Percentiles rank a stretch among this genome's conserved stretches.
phyloP scores from a whole-genome alignment of 2,329 filamentous ascomycete species.

The Aspergillus texensis region DNA sequence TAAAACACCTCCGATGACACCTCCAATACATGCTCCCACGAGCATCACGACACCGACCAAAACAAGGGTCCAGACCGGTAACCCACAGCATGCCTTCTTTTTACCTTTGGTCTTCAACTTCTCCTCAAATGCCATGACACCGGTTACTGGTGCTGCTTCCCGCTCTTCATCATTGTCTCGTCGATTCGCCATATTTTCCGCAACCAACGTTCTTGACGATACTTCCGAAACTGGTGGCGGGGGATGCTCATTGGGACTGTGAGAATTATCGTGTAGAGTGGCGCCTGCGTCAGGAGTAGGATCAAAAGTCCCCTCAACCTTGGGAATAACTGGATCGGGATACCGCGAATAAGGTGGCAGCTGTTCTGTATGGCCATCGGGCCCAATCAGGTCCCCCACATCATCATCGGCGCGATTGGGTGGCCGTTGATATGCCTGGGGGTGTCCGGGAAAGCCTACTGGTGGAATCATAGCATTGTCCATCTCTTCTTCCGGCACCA shows the following conservation, averaged over 20 bases:
- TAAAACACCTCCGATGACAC: slow-evolving; percentile 57
- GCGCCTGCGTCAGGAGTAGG: slow-evolving; percentile 34
- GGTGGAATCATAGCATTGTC: slow-evolving; percentile 53
- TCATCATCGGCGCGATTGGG: slow-evolving; percentile 73
- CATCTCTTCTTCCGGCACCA: slow-evolving; percentile 60
- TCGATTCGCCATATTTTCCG: slow-evolving; percentile 20
- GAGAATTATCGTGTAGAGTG: slow-evolving; percentile 54
- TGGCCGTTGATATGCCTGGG: slow-evolving; percentile 69
- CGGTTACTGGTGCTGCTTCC: slow-evolving; percentile 31
- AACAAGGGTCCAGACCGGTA: slow-evolving; percentile 56
- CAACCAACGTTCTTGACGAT: slow-evolving; percentile 34
- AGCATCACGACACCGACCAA: slow-evolving; percentile 50
- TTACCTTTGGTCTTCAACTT: slow-evolving; percentile 49
- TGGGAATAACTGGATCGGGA: slow-evolving; percentile 70
- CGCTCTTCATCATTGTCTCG: slow-evolving; percentile 18
- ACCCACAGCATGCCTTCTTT: slow-evolving; percentile 50
- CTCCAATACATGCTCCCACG: slow-evolving; percentile 54
- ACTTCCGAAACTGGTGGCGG: slow-evolving; percentile 33
- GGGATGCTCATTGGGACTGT: slow-evolving; percentile 48
- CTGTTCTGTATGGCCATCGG: slow-evolving; percentile 86
- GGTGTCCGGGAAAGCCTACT: slow-evolving; percentile 73
- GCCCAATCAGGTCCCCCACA: slow-evolving; percentile 81
- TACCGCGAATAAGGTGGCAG: slow-evolving; percentile 90
- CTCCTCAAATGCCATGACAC: slow-evolving; percentile 46
- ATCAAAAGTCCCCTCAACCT: slow-evolving; percentile 50